Evolutionary conservation across 371 early-diverging fungal species (phyloP).

Genomic region (Encephalitozoon intestinalis): DNA sequence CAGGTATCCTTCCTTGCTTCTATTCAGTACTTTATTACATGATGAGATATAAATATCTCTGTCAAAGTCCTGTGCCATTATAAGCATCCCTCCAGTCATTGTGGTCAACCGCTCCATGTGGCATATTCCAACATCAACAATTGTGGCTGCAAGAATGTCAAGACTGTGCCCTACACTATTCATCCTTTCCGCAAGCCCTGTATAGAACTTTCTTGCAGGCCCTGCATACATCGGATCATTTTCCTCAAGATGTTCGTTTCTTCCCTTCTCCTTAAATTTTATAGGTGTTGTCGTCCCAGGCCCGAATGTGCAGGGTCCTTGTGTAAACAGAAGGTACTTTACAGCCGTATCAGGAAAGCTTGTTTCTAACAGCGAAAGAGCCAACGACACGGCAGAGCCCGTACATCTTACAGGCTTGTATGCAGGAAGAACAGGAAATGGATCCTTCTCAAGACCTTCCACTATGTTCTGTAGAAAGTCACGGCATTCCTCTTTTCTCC

Average conservation of each 20-base stretch:
- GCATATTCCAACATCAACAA: slow-evolving; percentile 84
- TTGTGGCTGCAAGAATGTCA: slow-evolving; percentile 80
- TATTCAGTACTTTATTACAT: slow-evolving; percentile 66
- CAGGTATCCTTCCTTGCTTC: slow-evolving; percentile 74
- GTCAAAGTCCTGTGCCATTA: slow-evolving; percentile 72
- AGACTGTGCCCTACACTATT: slow-evolving; percentile 71
- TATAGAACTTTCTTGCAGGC: slow-evolving; percentile 77
- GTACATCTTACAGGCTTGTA: slow-evolving; percentile 88
- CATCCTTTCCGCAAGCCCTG: slow-evolving; percentile 74
- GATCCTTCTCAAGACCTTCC: slow-evolving; percentile 86
- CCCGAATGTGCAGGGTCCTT: slow-evolving; percentile 93
- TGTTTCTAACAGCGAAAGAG: slow-evolving; percentile 78
- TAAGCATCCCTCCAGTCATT: slow-evolving; percentile 82
- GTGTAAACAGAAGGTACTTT: slow-evolving; percentile 85
- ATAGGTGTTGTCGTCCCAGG: slow-evolving; percentile 86
- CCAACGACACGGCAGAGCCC: slow-evolving; percentile 90
- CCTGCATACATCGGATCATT: slow-evolving; percentile 79
- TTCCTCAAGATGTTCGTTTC: slow-evolving; percentile 90
- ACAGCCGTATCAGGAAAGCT: slow-evolving; percentile 67
- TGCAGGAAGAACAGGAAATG: slow-evolving; percentile 90
- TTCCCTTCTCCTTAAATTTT: slow-evolving; percentile 82
- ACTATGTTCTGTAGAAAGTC: slow-evolving; percentile 80
- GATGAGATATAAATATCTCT: slow-evolving; percentile 54
- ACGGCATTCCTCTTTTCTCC: slow-evolving; percentile 70
- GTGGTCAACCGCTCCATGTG: slow-evolving; percentile 89